Conservation (phyloP, 2,329 filamentous ascomycete species). For the Curvularia sp. region DNA sequence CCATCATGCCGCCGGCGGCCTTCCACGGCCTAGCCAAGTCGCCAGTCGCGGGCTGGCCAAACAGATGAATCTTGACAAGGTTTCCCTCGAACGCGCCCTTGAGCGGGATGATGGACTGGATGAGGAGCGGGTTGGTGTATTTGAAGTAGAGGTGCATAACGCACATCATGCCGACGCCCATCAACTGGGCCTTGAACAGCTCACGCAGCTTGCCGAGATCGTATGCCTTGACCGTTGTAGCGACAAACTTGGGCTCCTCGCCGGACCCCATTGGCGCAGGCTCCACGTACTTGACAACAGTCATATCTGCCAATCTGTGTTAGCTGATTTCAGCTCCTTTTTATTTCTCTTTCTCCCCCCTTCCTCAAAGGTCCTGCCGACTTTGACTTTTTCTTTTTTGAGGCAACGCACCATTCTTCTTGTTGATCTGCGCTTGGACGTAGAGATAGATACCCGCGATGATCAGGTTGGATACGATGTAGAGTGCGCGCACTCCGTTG, state of each 20-base stretch:
- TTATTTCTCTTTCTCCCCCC: background rate
- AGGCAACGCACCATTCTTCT: constrained; percentile 84
- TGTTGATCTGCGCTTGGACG: constrained; percentile 84
- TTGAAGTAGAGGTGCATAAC: constrained; percentile 99
- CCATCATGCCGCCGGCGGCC: constrained; percentile 81
- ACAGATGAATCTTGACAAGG: constrained; percentile 93
- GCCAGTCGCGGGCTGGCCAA: constrained; percentile 83
- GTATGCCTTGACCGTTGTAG: constrained; percentile 95
- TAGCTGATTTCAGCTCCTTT: constrained; percentile 16
- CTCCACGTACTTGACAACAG: constrained; percentile 98
- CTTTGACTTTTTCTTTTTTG: too few relatives aligned
- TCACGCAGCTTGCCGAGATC: constrained; percentile 84
- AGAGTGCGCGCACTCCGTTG: constrained; percentile 68
- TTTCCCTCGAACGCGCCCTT: constrained; percentile 96
- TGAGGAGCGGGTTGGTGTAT: constrained; percentile 98
- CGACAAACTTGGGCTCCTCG: constrained; percentile 95
- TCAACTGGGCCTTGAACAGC: constrained; percentile 88
- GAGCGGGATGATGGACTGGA: constrained; percentile 97
- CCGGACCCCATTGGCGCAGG: constrained; percentile 89
- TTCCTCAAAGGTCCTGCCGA: too few relatives aligned
- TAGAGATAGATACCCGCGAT: constrained; percentile 87
- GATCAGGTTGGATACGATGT: constrained; percentile 77
- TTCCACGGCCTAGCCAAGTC: constrained; percentile 98
- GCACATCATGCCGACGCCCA: constrained; percentile 97
- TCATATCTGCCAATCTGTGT: constrained; percentile 72